Base-by-base conservation (phyloP, 257 asterid species). In the Solanum etuberosum region DNA sequence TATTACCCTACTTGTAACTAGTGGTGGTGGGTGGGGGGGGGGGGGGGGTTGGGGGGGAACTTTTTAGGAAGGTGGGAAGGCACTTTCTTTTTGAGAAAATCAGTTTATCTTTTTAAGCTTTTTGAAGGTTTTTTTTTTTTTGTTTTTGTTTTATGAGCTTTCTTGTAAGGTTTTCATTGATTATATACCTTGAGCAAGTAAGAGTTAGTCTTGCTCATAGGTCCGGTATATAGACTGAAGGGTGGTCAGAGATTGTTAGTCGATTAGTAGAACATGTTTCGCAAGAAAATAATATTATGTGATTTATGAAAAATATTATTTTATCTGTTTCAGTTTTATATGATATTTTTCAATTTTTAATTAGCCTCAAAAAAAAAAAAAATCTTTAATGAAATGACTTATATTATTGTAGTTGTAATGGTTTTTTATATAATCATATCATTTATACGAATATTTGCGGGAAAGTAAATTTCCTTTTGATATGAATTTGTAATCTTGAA, bases 51-150 rank as follows among this genome's bases (percentile, higher is more conserved):
- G n/a, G n/a, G n/a, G n/a, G n/a, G n/a, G 29, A 16, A 23, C 65
- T 78, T 78, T 78, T 78, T 78, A 27, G 84, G 61, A 78, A 78
- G 63, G 40, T 7, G 65, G 90, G 43, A 86, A 87, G 88, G 87
- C 88, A 87, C 63, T 87, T 77, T 88, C 90, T 18, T 86, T 90
- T 86, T 88, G 83, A 15, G 86, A 85, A 77, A 90, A 89, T 89
- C 88, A 90, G 89, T 89, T 89, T 89, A 85, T 87, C 89, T 83
- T 87, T 89, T 89, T 81, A 67, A 88, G 80, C 87, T 87, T 89
- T 88, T 87, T 20, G 4, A 9, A 76, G 78, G 71, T 85, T 90
- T 85, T 83, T 85, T 89, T 83, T 83, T 71, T 35, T 84, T 68
- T 86, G 21, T 71, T 35, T 84, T 68, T 86, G 21, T 31, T 70